A percentile compares a stretch with the other conserved stretches of the same genome.
phyloP scores from a whole-genome alignment of 2,329 filamentous ascomycete species.

The Cordyceps cicadae region DNA sequence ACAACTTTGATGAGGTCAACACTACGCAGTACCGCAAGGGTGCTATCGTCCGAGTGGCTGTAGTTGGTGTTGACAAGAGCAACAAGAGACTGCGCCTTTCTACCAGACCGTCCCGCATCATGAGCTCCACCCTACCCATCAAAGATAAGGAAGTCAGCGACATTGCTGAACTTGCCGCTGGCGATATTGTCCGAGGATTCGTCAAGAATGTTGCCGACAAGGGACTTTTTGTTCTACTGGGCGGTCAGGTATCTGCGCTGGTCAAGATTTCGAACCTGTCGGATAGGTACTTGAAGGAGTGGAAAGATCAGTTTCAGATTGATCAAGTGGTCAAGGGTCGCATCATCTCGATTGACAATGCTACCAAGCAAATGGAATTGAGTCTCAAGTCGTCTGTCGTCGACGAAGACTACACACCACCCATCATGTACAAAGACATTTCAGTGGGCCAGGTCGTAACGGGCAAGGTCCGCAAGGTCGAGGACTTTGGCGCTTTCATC shows the following conservation, averaged over 20 bases:
- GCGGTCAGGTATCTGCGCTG: conserved; percentile 71
- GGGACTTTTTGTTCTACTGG: conserved; percentile 78
- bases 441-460: conserved; percentile 74
- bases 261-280: conserved; percentile 84
- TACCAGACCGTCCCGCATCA: conserved; percentile 74
- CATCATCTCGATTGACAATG: conserved; percentile 61
- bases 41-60: conserved; percentile 78
- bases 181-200: conserved; percentile 81
- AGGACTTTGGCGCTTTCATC: conserved; percentile 92
- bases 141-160: conserved; percentile 72
- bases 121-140: conserved; percentile 75
- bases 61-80: conserved; percentile 67
- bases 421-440: conserved; percentile 67
- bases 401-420: conserved; percentile 68
- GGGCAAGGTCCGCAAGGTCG: conserved; percentile 85
- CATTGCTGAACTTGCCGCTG: conserved; percentile 61
- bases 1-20: conserved; percentile 77
- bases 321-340: conserved; percentile 89
- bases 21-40: conserved; percentile 71
- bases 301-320: conserved; percentile 81
- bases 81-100: conserved; percentile 84
- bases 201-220: conserved; percentile 84
- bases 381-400: conserved; percentile 80
- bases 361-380: conserved; percentile 68
- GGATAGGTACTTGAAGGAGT: conserved; percentile 87